phyloP scores from a whole-genome alignment of 2,329 filamentous ascomycete genomes.

The Phaeophleospora eucalypticola region DNA sequence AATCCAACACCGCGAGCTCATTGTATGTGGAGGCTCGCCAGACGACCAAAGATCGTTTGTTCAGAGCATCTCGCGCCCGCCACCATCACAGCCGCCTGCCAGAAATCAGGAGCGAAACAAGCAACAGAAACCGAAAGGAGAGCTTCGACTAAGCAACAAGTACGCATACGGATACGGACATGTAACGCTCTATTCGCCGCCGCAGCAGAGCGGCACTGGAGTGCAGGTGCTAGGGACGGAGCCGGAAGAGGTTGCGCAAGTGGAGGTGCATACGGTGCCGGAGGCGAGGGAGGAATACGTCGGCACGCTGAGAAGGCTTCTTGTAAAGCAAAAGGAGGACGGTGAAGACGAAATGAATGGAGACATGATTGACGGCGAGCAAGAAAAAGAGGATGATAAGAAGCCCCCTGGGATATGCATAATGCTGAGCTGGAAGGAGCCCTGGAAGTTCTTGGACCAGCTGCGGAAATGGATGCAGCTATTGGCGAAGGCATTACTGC shows the following conservation, averaged over 20 bases:
- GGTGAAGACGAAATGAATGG: constrained; percentile 4
- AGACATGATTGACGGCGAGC: constrained; percentile 6
- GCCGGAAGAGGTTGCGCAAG: constrained; percentile 30
- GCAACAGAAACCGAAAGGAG: constrained; percentile 25
- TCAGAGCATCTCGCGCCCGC: constrained; percentile 26
- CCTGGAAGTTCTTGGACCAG: constrained; percentile 87
- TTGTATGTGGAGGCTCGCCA: constrained; percentile 32
- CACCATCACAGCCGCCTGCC: constrained; percentile 22
- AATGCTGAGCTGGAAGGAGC: constrained; percentile 91
- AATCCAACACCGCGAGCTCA: constrained; percentile 28
- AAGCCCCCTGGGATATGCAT: constrained; percentile 58
- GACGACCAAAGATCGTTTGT: constrained; percentile 30
- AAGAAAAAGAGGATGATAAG: not conserved
- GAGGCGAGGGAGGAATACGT: constrained; percentile 30
- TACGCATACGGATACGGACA: constrained; percentile 35
- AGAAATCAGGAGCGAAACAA: constrained; percentile 21
- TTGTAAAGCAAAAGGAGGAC: constrained; percentile 18
- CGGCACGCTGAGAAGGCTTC: constrained; percentile 23
- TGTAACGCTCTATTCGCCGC: constrained; percentile 31
- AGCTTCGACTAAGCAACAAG: constrained; percentile 31
- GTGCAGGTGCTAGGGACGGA: constrained; percentile 28
- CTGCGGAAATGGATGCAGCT: constrained; percentile 86
- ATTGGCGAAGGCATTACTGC: constrained; percentile 67
- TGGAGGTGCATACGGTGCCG: constrained; percentile 33
- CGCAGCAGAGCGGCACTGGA: constrained; percentile 22